A percentile compares a stretch with the other conserved stretches of the same genome.
Evolutionary conservation across 768 basidiomycete genomes (phyloP).

Genomic region (Tricholomella constricta): DNA sequence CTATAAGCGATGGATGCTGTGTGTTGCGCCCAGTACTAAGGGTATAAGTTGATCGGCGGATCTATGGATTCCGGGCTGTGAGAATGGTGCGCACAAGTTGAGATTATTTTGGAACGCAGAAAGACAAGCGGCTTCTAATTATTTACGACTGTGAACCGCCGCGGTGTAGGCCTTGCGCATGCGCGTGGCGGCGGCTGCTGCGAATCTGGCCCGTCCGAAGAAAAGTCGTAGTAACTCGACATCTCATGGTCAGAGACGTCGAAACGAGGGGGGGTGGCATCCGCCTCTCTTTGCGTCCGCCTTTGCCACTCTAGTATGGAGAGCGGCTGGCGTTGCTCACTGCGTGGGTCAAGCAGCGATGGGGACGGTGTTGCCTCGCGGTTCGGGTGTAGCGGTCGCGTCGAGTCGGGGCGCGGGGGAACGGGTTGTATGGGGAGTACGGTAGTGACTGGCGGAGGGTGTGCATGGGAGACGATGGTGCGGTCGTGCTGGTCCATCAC

Average conservation of each 20-base stretch:
- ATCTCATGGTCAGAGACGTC: conserved; percentile 32
- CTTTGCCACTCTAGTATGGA: conserved; percentile 33
- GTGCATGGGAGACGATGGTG: not conserved
- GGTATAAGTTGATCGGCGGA: not conserved
- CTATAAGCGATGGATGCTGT: not conserved
- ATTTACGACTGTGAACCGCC: conserved; percentile 35
- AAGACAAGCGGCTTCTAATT: conserved; percentile 16
- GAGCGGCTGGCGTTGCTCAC: conserved; percentile 13
- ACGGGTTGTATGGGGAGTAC: conserved; percentile 13
- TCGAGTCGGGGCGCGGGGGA: conserved; percentile 13
- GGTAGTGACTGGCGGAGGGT: conserved; percentile 20
- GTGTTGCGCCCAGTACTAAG: not conserved
- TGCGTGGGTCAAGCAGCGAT: conserved; percentile 8
- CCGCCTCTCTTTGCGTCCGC: conserved; percentile 27
- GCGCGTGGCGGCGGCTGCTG: conserved; percentile 19
- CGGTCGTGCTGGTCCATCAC: conserved; percentile 7
- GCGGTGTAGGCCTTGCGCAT: conserved; percentile 20
- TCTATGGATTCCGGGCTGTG: not conserved
- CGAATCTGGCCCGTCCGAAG: conserved; percentile 21
- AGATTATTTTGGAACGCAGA: not conserved
- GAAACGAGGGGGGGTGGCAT: conserved; percentile 21
- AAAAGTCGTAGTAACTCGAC: conserved; percentile 34
- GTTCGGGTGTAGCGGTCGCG: conserved; percentile 12
- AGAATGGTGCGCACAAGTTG: not conserved
- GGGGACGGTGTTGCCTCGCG: conserved; percentile 11